phyloP scores from a whole-genome alignment of 352 stramenopile genomes.

The Phytopythium vexans region DNA sequence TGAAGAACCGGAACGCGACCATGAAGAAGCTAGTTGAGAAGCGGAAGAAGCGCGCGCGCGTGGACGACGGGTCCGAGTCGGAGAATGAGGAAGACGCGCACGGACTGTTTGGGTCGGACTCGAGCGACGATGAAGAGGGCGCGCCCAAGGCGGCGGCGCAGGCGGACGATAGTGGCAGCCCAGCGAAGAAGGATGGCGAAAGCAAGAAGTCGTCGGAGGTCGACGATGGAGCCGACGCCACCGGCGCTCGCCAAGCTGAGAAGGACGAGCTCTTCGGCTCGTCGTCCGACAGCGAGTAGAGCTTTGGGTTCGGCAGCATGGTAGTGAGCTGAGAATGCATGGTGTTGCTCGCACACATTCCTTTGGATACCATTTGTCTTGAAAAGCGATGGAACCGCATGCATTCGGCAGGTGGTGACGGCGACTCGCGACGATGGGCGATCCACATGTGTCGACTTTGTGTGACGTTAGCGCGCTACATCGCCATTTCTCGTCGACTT shows the following conservation, averaged over 20 bases:
- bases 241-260: conserved; percentile 45
- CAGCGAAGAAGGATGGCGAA: conserved; percentile 1
- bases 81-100: conserved; percentile 50
- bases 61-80: conserved; percentile 52
- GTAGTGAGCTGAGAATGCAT: too few species aligned
- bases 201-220: too few species aligned
- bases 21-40: conserved; percentile 87
- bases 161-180: not conserved
- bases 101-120: conserved; percentile 84
- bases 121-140: conserved; percentile 59
- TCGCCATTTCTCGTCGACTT: too few species aligned
- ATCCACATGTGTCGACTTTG: too few species aligned
- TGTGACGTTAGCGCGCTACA: too few species aligned
- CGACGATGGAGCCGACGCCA: not conserved
- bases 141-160: not conserved
- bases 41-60: conserved; percentile 65
- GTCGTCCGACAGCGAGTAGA: conserved; percentile 77
- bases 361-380: too few species aligned
- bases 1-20: conserved; percentile 87
- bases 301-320: not conserved
- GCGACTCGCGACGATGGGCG: too few species aligned
- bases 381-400: too few species aligned
- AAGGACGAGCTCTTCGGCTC: conserved; percentile 86
- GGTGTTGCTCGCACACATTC: too few species aligned
- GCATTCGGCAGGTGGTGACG: too few species aligned